These are phyloP conservation scores for Carex parvula DNA, from an alignment of 176 grass and related monocot genomes.

Conservation along the genomic window DNA sequence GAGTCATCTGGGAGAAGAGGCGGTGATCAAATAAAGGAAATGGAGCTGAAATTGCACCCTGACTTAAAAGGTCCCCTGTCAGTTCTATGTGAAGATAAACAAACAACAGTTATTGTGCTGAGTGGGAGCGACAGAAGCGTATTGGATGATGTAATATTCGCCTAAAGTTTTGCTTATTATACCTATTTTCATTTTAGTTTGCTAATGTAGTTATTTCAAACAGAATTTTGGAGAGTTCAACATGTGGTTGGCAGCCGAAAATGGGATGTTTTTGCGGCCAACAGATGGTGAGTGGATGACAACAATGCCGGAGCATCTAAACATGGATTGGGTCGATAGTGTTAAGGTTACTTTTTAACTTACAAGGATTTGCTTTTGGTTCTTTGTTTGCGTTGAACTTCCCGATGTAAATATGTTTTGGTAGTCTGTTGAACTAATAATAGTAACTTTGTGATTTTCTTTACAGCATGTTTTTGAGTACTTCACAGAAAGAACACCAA, in stretches of 20 bases:
- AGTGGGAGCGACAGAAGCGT: slow-evolving; percentile 98
- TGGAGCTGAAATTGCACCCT: slow-evolving; percentile 98
- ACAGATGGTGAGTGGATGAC: slow-evolving; percentile 97
- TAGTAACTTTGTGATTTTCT: slow-evolving; percentile 26
- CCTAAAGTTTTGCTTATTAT: neutral
- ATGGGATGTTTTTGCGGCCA: slow-evolving; percentile 95
- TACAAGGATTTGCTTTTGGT: neutral
- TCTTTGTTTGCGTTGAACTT: neutral
- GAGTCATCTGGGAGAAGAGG: slow-evolving; percentile 95
- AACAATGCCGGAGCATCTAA: slow-evolving; percentile 98
- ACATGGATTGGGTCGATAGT: slow-evolving; percentile 99
- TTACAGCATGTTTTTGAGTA: slow-evolving; percentile 96
- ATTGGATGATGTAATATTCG: slow-evolving; percentile 73
- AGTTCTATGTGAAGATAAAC: slow-evolving; percentile 70
- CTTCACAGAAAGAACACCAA: slow-evolving; percentile 95
- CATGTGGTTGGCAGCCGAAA: slow-evolving; percentile 97
- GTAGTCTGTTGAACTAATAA: neutral
- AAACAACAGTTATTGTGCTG: slow-evolving; percentile 86
- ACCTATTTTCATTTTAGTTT: slow-evolving; percentile 1
- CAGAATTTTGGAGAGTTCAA: slow-evolving; percentile 99
- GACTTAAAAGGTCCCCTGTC: slow-evolving; percentile 78
- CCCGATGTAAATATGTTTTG: neutral
- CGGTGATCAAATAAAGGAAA: slow-evolving; percentile 98
- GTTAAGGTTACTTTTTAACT: slow-evolving; percentile 54
- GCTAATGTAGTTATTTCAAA: slow-evolving; percentile 23